Conservation (phyloP, 1,139 yeast species). For the Diutina pseudorugosa region DNA sequence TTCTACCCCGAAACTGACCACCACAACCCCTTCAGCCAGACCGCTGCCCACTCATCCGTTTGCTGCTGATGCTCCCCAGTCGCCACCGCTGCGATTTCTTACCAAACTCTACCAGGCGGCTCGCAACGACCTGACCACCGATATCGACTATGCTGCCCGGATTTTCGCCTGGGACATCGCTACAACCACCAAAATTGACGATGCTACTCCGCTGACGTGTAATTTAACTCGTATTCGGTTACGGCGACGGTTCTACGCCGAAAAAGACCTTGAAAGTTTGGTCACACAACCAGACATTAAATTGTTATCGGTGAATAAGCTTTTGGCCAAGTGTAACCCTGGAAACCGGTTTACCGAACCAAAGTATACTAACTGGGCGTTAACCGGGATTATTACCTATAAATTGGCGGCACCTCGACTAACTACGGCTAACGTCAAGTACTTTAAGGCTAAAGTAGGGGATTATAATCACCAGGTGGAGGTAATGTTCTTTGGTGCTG, state of each 20-base stretch:
- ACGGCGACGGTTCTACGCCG: background rate
- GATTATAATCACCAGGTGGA: constrained; percentile 49
- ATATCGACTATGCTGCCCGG: background rate
- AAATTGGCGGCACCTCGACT: constrained; percentile 41
- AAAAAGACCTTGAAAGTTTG: constrained; percentile 9
- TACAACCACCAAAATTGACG: background rate
- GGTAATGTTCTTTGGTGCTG: constrained; percentile 52
- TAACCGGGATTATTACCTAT: constrained; percentile 50
- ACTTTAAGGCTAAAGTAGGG: constrained; percentile 50
- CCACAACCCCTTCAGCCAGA: background rate
- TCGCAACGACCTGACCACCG: background rate
- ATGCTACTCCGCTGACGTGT: background rate
- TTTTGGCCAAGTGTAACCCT: constrained; percentile 43
- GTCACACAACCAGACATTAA: constrained; percentile 29
- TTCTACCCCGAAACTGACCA: background rate
- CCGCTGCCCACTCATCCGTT: background rate
- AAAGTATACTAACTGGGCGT: constrained; percentile 59
- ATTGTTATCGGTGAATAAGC: constrained; percentile 40
- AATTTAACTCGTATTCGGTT: background rate
- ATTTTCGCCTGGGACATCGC: background rate
- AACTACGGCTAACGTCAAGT: constrained; percentile 31
- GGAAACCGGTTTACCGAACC: constrained; percentile 69
- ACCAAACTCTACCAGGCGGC: background rate
- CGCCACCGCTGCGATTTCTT: background rate
- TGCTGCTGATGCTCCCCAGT: background rate